phyloP scores from a whole-genome alignment of 345 rosid genomes.

The Capsella bursapastoris region DNA sequence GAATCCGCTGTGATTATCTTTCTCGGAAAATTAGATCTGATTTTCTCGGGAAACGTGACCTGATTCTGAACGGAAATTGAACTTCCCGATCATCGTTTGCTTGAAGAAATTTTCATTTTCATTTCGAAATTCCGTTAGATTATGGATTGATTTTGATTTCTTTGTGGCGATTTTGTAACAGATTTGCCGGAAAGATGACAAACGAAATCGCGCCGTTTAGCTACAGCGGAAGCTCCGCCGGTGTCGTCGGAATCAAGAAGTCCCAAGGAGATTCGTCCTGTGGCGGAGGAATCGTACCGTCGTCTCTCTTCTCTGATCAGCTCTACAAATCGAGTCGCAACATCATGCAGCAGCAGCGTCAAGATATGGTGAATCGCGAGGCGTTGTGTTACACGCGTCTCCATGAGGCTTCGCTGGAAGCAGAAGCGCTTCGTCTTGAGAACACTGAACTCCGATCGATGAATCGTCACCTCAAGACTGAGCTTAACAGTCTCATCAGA shows the following conservation, averaged over 20 bases:
- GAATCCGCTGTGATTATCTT: neutral
- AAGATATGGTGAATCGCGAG: constrained; percentile 65
- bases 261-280: constrained; percentile 30
- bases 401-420: constrained; percentile 53
- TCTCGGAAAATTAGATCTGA: constrained; percentile 28
- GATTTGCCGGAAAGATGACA: constrained; percentile 26
- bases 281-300: neutral
- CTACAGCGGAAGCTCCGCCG: constrained; percentile 35
- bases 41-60: neutral
- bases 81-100: neutral
- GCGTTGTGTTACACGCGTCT: constrained; percentile 77
- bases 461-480: constrained; percentile 55
- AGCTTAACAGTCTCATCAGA: constrained; percentile 46
- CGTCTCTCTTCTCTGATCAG: constrained; percentile 47
- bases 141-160: constrained; percentile 21
- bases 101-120: no score
- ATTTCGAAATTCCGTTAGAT: neutral
- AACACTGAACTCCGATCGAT: constrained; percentile 68
- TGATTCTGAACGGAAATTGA: constrained; percentile 11
- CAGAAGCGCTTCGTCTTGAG: constrained; percentile 65
- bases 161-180: constrained; percentile 25
- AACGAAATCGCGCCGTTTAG: constrained; percentile 51
- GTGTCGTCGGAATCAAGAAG: constrained; percentile 19
- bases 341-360: constrained; percentile 54
- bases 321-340: constrained; percentile 49